phyloP scores from a whole-genome alignment of 2,329 filamentous ascomycete genomes.

The Graphilbum sp. region DNA sequence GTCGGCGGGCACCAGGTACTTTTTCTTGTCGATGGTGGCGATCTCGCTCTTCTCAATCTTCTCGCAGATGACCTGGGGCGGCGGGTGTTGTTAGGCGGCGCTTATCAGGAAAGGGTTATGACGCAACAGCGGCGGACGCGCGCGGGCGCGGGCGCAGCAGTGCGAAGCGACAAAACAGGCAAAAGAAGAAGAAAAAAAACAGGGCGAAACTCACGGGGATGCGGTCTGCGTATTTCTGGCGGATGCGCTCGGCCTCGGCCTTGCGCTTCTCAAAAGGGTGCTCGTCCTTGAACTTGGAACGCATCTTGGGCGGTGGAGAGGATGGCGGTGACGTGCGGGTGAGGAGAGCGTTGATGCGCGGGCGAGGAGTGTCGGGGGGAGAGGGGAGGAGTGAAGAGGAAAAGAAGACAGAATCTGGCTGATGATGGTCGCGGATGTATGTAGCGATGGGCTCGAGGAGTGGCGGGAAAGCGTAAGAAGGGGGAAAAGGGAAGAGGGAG shows the following conservation, averaged over 20 bases:
- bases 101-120: constrained; percentile 1
- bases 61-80: constrained; percentile 81
- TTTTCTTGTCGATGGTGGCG: constrained; percentile 99
- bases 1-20: constrained; percentile 94
- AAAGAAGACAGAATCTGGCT: too few species aligned
- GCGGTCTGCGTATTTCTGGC: constrained; percentile 95
- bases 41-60: constrained; percentile 99
- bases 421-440: too few species aligned
- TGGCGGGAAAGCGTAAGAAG: too few species aligned
- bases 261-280: constrained; percentile 99
- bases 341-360: too few species aligned
- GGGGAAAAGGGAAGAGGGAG: too few species aligned
- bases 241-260: constrained; percentile 97
- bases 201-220: constrained; percentile 65
- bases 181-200: constrained; percentile 1
- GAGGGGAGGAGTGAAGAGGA: too few species aligned
- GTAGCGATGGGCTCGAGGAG: too few species aligned
- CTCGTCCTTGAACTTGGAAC: constrained; percentile 99
- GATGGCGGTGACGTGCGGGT: too few species aligned
- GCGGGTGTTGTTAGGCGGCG: too few species aligned
- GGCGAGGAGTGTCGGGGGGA: too few species aligned
- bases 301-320: constrained; percentile 44
- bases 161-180: constrained; percentile 5
- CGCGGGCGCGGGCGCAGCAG: too few species aligned
- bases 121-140: too few species aligned